Percentiles rank a stretch among this genome's conserved stretches.
These are phyloP conservation scores for sunflower (Helianthus annuus) DNA, from an alignment of 129 eudicot genomes.

Conservation along the genomic window HanXRQr2.0-SUNRISE NC_035443.2:83548613-83549112, in stretches of 20 bases:
- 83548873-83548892: not conserved
- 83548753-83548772: no score
- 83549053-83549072: not conserved
- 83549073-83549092: not conserved
- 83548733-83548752: no score
- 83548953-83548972: not conserved
- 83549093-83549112: no score
- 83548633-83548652: conserved; percentile 15
- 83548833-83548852: no score
- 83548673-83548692: not conserved
- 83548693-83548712: not conserved
- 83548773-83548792: no score
- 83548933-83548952: no score
- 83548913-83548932: no score
- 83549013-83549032: not conserved
- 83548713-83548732: no score
- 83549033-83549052: not conserved
- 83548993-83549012: conserved; percentile 11
- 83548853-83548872: no score
- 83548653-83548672: conserved; percentile 28
- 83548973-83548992: not conserved
- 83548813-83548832: no score
- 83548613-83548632: conserved; percentile 50
- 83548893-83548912: no score
- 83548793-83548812: no score